Percentiles rank a stretch among this genome's conserved stretches.
Evolutionary conservation across 2,329 filamentous ascomycete species (phyloP).

Genomic region (Chaetothyriales sp.): DNA sequence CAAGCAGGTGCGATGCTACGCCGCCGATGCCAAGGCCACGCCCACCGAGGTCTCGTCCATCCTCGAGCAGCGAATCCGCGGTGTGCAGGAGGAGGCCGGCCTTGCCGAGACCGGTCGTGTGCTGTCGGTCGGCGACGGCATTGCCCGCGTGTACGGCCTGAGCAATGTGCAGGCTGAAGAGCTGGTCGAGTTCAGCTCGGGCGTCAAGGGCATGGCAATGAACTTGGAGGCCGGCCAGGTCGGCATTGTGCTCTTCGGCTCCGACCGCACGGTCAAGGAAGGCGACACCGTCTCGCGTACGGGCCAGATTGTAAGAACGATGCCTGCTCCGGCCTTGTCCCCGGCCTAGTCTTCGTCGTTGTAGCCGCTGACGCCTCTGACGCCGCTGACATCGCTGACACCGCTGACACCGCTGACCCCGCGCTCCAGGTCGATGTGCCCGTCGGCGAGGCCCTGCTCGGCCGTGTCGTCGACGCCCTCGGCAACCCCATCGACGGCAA

Average conservation of each 20-base stretch:
- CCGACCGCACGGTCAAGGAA: slow-evolving; percentile 98
- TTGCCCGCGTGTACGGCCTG: slow-evolving; percentile 99
- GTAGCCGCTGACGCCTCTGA: slow-evolving; percentile 17
- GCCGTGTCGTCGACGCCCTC: slow-evolving; percentile 95
- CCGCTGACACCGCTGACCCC: too few relatives aligned
- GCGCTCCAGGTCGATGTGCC: slow-evolving; percentile 73
- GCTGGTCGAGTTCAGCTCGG: slow-evolving; percentile 99
- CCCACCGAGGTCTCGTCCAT: slow-evolving; percentile 99
- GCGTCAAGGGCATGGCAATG: slow-evolving; percentile 99
- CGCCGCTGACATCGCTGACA: too few relatives aligned
- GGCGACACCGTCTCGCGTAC: slow-evolving; percentile 99
- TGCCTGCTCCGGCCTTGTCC: slow-evolving; percentile 1
- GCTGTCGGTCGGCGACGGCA: slow-evolving; percentile 99
- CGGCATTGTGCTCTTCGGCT: slow-evolving; percentile 99
- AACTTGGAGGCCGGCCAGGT: slow-evolving; percentile 99
- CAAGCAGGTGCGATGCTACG: slow-evolving; percentile 72
- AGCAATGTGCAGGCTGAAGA: slow-evolving; percentile 99
- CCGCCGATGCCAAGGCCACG: slow-evolving; percentile 81
- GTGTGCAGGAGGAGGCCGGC: slow-evolving; percentile 90
- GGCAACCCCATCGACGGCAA: slow-evolving; percentile 99
- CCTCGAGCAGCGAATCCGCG: slow-evolving; percentile 97
- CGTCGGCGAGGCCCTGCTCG: slow-evolving; percentile 82
- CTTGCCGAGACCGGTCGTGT: slow-evolving; percentile 98
- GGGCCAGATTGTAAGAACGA: slow-evolving; percentile 75
- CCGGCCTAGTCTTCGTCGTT: too few relatives aligned